Evolutionary conservation across 352 stramenopile genomes (phyloP).

Genomic region (Pythium myriotylum): DNA sequence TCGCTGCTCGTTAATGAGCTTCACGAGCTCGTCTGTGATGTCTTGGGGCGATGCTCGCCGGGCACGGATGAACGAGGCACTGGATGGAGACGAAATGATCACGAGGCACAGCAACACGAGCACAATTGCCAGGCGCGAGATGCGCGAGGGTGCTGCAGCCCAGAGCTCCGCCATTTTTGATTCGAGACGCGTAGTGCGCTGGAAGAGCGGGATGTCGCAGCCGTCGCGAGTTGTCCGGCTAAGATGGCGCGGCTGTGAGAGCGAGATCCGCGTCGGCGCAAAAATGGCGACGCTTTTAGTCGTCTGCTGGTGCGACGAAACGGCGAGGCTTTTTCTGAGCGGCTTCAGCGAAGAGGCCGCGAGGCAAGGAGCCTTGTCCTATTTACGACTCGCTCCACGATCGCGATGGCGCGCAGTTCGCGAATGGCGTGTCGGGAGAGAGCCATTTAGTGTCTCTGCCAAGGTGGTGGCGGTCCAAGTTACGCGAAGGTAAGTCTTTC

Average conservation of each 20-base stretch:
- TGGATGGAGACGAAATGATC: background rate
- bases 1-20: slow-evolving; percentile 30
- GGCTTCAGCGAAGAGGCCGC: background rate
- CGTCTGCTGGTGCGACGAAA: background rate
- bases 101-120: slow-evolving; percentile 15
- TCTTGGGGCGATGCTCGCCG: slow-evolving; percentile 18
- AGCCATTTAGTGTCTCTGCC: too few species aligned
- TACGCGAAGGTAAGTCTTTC: too few species aligned
- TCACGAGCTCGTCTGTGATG: slow-evolving; percentile 24
- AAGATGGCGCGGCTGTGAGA: slow-evolving; percentile 11
- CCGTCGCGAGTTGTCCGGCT: background rate
- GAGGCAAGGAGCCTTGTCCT: too few species aligned
- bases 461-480: too few species aligned
- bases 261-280: slow-evolving; percentile 8
- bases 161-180: slow-evolving; percentile 9
- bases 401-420: too few species aligned
- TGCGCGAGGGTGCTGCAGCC: background rate
- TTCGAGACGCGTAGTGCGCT: background rate
- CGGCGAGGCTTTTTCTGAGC: background rate
- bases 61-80: slow-evolving; percentile 28
- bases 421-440: too few species aligned
- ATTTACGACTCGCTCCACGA: too few species aligned
- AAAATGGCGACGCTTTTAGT: slow-evolving; percentile 19
- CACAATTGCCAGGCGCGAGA: slow-evolving; percentile 11
- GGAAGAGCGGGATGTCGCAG: slow-evolving; percentile 9